These are phyloP conservation scores for Rostrohypoxylon terebratum DNA, from an alignment of 495 filamentous ascomycete species.

Conservation along the genomic window DNA sequence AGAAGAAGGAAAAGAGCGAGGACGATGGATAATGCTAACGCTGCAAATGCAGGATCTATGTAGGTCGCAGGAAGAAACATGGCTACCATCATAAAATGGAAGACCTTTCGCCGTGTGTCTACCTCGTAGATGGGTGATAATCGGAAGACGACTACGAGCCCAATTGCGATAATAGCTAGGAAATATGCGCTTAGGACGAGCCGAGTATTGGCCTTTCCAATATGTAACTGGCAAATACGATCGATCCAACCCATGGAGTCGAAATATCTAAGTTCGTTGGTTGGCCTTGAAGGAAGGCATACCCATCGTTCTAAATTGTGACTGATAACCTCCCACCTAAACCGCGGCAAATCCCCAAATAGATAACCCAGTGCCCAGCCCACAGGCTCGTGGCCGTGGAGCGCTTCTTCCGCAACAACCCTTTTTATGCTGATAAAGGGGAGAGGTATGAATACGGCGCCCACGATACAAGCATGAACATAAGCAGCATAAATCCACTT, in stretches of 20 bases:
- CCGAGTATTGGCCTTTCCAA: constrained; percentile 86
- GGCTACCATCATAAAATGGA: constrained; percentile 96
- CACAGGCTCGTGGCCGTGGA: constrained; percentile 81
- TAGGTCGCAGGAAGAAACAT: constrained; percentile 91
- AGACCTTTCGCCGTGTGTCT: constrained; percentile 97
- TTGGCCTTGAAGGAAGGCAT: constrained; percentile 67
- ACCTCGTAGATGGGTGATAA: constrained; percentile 81
- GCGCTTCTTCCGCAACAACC: constrained; percentile 73
- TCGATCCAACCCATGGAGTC: constrained; percentile 67
- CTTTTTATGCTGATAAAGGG: constrained; percentile 67
- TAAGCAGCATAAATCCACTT: constrained; percentile 87
- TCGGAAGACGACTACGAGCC: constrained; percentile 77
- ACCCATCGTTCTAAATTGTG: constrained; percentile 81
- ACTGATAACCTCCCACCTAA: constrained; percentile 73
- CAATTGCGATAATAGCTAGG: constrained; percentile 71
- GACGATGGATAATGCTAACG: constrained; percentile 78
- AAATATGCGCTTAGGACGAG: constrained; percentile 82
- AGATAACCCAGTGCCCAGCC: constrained; percentile 94
- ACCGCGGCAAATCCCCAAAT: constrained; percentile 78
- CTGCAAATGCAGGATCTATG: constrained; percentile 84
- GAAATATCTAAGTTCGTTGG: constrained; percentile 43
- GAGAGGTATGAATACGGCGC: constrained; percentile 68
- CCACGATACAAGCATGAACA: constrained; percentile 73
- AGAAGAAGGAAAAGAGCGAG: constrained; percentile 86
- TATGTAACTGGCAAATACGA: constrained; percentile 63